Evolutionary conservation across 139 green algal species (phyloP).

Genomic region (Haematococcus lacustris): DNA sequence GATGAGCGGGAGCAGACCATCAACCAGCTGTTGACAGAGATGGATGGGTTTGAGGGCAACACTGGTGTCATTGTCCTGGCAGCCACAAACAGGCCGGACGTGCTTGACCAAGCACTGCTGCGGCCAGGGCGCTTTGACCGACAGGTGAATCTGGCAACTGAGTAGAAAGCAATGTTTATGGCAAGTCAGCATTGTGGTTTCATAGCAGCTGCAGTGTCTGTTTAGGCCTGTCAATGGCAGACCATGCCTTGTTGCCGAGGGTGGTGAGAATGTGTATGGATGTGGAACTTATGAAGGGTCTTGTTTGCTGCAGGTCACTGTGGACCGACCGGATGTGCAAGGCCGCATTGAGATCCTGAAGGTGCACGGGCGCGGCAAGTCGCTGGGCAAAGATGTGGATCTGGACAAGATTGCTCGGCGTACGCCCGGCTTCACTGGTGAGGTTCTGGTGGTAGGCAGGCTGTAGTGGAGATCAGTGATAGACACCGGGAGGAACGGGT

Average conservation of each 20-base stretch:
- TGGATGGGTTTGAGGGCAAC: constrained; percentile 95
- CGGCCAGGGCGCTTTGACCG: constrained; percentile 95
- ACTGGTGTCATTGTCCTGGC: constrained; percentile 95
- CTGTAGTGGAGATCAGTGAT: too few relatives aligned
- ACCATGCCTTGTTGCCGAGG: neutral
- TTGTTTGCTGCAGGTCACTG: constrained; percentile 67
- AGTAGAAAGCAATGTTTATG: too few relatives aligned
- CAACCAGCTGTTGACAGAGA: constrained; percentile 85
- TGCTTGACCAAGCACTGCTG: constrained; percentile 95
- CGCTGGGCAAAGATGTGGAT: constrained; percentile 86
- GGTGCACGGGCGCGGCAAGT: constrained; percentile 76
- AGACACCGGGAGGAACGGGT: too few relatives aligned
- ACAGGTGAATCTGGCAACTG: constrained; percentile 65
- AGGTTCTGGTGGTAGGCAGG: too few relatives aligned
- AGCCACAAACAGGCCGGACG: constrained; percentile 96
- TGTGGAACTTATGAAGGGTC: too few relatives aligned
- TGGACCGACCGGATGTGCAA: constrained; percentile 83
- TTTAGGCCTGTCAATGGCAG: too few relatives aligned
- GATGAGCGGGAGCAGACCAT: constrained; percentile 90
- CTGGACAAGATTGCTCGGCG: constrained; percentile 77
- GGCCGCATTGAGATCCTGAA: constrained; percentile 88
- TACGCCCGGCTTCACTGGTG: constrained; percentile 8
- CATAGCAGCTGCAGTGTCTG: neutral
- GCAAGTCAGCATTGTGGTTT: neutral
- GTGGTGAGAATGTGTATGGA: neutral